Percentiles rank a stretch among this genome's conserved stretches.
Evolutionary conservation across 805 yeast species (phyloP).

Genomic region (Saccharomycopsis guyanensis): DNA sequence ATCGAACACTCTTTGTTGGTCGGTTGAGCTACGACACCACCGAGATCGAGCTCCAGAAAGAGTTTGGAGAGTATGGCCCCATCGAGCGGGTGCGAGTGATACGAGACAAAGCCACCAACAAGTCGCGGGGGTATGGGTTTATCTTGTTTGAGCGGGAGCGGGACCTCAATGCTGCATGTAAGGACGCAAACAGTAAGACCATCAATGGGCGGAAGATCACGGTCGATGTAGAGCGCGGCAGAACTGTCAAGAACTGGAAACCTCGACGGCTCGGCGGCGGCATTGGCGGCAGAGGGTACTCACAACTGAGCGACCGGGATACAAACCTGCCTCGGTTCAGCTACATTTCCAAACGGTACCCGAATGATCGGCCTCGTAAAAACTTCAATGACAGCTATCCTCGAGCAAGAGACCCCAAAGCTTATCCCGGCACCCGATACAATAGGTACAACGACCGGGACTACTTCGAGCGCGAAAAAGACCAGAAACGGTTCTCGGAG

Average conservation of each 20-base stretch:
- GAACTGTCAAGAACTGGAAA: slow-evolving; percentile 57
- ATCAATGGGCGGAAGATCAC: slow-evolving; percentile 47
- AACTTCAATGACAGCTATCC: not conserved
- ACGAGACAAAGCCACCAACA: slow-evolving; percentile 41
- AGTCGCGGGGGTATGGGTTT: slow-evolving; percentile 80
- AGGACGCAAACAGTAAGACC: slow-evolving; percentile 46
- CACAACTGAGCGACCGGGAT: not conserved
- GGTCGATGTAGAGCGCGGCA: slow-evolving; percentile 69
- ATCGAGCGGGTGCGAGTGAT: slow-evolving; percentile 57
- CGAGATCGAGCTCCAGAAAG: slow-evolving; percentile 61
- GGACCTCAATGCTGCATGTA: slow-evolving; percentile 56
- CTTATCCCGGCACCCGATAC: not conserved
- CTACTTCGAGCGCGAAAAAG: slow-evolving; percentile 7
- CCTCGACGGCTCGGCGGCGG: slow-evolving; percentile 87
- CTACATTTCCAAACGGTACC: not conserved
- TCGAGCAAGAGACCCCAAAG: not conserved
- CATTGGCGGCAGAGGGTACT: slow-evolving; percentile 39
- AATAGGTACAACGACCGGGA: slow-evolving; percentile 10
- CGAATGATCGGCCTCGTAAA: not conserved
- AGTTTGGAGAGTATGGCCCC: slow-evolving; percentile 59
- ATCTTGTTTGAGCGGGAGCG: slow-evolving; percentile 55
- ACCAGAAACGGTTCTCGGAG: not conserved
- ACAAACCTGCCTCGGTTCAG: not conserved
- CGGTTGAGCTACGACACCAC: slow-evolving; percentile 57
- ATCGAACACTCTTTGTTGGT: slow-evolving; percentile 68